phyloP scores from a whole-genome alignment of 371 early-diverging fungal species.

The Apophysomyces elegans region DNA sequence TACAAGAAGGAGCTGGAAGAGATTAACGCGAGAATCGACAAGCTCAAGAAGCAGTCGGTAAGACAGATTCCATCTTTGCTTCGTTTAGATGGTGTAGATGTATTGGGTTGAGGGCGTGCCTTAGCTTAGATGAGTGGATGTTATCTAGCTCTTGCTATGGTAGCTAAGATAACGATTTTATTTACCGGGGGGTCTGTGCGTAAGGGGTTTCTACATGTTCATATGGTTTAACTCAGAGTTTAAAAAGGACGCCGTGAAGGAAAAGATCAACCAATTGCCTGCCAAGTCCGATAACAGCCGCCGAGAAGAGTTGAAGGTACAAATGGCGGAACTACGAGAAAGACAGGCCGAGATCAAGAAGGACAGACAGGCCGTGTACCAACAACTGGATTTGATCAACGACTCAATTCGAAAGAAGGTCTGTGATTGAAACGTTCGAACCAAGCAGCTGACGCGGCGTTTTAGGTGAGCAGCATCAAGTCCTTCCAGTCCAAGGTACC shows the following conservation, averaged over 20 bases:
- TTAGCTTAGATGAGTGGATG: neutral
- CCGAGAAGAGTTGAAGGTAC: constrained; percentile 62
- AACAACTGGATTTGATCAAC: constrained; percentile 63
- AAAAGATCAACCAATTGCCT: constrained; percentile 33
- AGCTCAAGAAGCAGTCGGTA: constrained; percentile 61
- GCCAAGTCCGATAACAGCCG: constrained; percentile 48
- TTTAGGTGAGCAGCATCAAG: constrained; percentile 71
- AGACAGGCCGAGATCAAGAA: constrained; percentile 60
- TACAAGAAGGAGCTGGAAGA: constrained; percentile 53
- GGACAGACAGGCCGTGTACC: constrained; percentile 56
- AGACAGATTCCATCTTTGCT: constrained; percentile 18
- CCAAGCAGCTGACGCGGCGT: constrained; percentile 3
- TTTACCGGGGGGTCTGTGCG: constrained; percentile 2
- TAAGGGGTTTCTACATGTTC: constrained; percentile 1
- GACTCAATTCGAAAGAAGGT: constrained; percentile 35
- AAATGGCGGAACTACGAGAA: constrained; percentile 68
- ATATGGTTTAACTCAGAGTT: constrained; percentile 1
- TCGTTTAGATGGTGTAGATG: neutral
- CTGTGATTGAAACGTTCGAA: neutral
- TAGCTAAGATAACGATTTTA: neutral
- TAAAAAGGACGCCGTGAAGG: constrained; percentile 61
- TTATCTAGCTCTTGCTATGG: neutral
- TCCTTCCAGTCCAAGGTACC: constrained; percentile 77
- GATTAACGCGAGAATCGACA: constrained; percentile 58
- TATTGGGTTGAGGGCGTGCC: neutral